A percentile compares a stretch with the other conserved stretches of the same genome.
phyloP scores from a whole-genome alignment of 1,139 yeast species.

The Saccharomyces hybrid region DNA sequence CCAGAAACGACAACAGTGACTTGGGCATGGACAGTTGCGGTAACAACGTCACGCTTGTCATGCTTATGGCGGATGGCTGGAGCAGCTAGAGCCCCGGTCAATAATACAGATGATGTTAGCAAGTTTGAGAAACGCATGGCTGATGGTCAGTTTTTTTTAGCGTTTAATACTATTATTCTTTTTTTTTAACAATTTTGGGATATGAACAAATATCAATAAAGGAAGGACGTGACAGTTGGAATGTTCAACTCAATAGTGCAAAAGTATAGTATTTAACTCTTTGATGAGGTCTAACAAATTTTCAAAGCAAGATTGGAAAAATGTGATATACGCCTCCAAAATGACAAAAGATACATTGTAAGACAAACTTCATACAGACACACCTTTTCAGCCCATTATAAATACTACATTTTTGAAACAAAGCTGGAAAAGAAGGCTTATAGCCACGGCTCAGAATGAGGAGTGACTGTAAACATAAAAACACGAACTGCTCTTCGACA shows the following conservation, averaged over 20 bases:
- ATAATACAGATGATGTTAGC: conserved; percentile 32
- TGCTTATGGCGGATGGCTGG: conserved; percentile 39
- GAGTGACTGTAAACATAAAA: neutral
- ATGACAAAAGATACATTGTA: neutral
- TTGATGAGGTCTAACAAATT: neutral
- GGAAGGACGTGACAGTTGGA: neutral
- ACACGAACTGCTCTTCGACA: neutral
- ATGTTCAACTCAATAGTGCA: neutral
- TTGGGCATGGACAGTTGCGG: conserved; percentile 37
- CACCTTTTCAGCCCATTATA: neutral
- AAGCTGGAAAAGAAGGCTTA: neutral
- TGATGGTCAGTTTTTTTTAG: neutral
- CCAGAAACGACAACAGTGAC: conserved; percentile 27
- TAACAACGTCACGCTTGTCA: conserved; percentile 41
- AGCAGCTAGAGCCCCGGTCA: conserved; percentile 33
- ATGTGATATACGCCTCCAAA: neutral
- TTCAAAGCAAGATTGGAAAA: neutral
- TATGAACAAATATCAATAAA: neutral
- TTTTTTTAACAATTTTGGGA: neutral
- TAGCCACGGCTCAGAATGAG: neutral
- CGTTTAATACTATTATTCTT: neutral
- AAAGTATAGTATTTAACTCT: neutral
- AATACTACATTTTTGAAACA: neutral
- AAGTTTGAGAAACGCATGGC: conserved; percentile 33
- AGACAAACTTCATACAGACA: neutral